A percentile compares a stretch with the other conserved stretches of the same genome.
phyloP scores from a whole-genome alignment of 2,329 filamentous ascomycete species.

The Raffaelea arxii region DNA sequence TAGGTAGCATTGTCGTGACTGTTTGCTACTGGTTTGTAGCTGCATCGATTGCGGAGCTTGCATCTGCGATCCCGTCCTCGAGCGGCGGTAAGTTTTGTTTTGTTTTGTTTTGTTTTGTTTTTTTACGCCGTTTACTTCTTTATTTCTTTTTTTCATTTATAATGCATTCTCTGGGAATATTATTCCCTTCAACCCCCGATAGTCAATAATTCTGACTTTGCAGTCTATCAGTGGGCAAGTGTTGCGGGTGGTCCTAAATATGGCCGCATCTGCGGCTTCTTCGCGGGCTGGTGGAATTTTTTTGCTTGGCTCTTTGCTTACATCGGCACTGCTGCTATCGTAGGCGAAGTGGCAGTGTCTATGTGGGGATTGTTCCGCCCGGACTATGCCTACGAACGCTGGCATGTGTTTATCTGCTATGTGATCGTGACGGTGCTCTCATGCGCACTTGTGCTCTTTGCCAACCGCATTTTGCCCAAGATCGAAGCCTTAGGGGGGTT shows the following conservation, averaged over 20 bases:
- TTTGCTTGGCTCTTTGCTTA: neutral
- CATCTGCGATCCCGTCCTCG: neutral
- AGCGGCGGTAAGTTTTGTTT: neutral
- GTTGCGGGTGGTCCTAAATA: neutral
- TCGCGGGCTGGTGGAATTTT: slow-evolving; percentile 2
- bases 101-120: neutral
- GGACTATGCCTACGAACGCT: neutral
- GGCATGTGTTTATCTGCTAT: slow-evolving; percentile 1
- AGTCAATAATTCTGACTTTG: no score
- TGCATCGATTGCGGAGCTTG: neutral
- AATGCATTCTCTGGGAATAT: no score
- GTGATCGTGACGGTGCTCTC: neutral
- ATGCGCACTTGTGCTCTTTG: neutral
- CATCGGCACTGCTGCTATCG: neutral
- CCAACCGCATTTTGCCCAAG: neutral
- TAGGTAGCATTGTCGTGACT: neutral
- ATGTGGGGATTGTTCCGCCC: neutral
- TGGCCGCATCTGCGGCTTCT: neutral
- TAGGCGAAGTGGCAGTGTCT: neutral
- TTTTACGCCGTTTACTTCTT: no score
- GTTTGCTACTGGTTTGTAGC: neutral
- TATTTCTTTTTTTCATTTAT: no score
- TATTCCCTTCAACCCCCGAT: no score
- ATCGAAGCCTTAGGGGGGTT: neutral
- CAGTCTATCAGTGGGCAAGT: neutral